Conservation (phyloP, 345 rosid genomes). For the Erysimum cheiranthoides region DNA sequence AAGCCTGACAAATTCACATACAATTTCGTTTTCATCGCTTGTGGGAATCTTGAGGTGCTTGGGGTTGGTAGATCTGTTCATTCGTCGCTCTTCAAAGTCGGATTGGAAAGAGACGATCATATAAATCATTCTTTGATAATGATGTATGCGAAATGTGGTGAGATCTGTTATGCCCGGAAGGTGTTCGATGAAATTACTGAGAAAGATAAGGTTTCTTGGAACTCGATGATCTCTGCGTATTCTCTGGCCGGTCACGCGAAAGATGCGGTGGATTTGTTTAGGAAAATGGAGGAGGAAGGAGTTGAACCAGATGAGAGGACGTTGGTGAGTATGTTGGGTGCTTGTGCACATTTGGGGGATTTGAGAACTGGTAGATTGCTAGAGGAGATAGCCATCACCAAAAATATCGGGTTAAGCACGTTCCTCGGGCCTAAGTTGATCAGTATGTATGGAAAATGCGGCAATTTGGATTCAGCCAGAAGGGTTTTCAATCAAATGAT, state of each 20-base stretch:
- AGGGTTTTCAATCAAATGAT: conserved; percentile 69
- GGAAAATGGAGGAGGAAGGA: conserved; percentile 65
- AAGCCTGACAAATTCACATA: conserved; percentile 74
- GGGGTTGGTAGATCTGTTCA: conserved; percentile 62
- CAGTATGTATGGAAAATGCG: conserved; percentile 86
- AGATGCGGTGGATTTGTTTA: conserved; percentile 70
- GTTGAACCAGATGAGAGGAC: conserved; percentile 80
- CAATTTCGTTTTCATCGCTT: conserved; percentile 73
- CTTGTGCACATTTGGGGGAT: conserved; percentile 76
- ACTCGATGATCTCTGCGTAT: conserved; percentile 91
- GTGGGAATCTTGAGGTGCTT: conserved; percentile 56
- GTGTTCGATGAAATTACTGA: conserved; percentile 75
- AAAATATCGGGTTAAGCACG: conserved; percentile 56
- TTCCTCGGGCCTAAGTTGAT: conserved; percentile 72
- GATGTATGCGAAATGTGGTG: conserved; percentile 61
- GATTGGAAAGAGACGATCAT: conserved; percentile 63
- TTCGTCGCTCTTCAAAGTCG: conserved; percentile 59
- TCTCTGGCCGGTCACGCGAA: conserved; percentile 63
- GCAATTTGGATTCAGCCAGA: conserved; percentile 70
- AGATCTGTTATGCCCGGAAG: conserved; percentile 54
- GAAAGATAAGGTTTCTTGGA: conserved; percentile 80
- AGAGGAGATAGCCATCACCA: conserved; percentile 54
- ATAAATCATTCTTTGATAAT: conserved; percentile 68
- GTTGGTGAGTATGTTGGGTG: conserved; percentile 74
- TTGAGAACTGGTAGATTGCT: conserved; percentile 68